Evolutionary conservation across 2,329 filamentous ascomycete species (phyloP), one percentile per base, ranked within the genome.

Genomic region (Diaporthe eres): DNA sequence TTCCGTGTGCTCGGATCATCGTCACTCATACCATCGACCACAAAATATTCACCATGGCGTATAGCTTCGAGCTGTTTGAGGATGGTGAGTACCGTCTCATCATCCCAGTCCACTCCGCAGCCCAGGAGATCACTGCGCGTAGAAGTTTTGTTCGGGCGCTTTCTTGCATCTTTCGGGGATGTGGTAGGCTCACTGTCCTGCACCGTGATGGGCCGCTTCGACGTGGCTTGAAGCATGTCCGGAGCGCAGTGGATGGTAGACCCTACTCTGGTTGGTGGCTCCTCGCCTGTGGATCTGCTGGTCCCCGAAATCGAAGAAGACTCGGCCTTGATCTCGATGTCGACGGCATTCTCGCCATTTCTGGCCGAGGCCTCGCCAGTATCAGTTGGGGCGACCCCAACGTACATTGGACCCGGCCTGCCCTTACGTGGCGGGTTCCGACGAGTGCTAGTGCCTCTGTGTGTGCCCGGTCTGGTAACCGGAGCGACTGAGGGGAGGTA

Each of bases 371-470:
- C 34, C 34, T 53, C 47, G 15, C 47, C 65, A 53, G n/a, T 25
- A 28, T 53, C 22, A 37, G 47, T 22, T 34, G 47, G 3, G n/a
- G n/a, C 47, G 2, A 42, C 5, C 65, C n/a, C 47, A 70, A 42
- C 25, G 8, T 42, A 39, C 10, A 55, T 42, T 53, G 37, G 7
- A 42, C 65, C 34, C 44, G 57, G 44, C 58, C 57, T 53, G 12
- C 57, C 71, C 57, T 63, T 53, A 31, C 71, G 71, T 63, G 44
- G 44, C 31, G 71, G 71, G 34, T 72, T 72, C 28, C 71, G 71
- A 42, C 57, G 71, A n/a, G 31, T 70, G 65, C 34, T 39, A 12
- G 25, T 55, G 47, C 10, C n/a, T 70, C 25, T 28, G 10, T 10
- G 31, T 39, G n/a, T 28, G 9, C 28, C n/a, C 44, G 57, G 28